These are phyloP conservation scores for Plasmodium falciparum DNA, from an alignment of 169 alveolate genomes.

Conservation along the genomic window DNA sequence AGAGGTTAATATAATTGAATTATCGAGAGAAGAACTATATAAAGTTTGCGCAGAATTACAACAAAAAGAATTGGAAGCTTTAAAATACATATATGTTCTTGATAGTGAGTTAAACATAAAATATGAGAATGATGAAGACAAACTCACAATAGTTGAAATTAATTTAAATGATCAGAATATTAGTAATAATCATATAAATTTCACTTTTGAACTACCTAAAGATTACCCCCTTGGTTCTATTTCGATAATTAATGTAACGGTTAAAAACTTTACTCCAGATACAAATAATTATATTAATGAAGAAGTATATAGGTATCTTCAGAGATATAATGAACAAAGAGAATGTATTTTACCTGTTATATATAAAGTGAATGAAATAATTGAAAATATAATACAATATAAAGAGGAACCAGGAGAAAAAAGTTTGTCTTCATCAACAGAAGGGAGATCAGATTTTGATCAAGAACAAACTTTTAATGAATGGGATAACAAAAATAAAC, in stretches of 20 bases:
- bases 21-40: slow-evolving; percentile 29
- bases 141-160: slow-evolving; percentile 53
- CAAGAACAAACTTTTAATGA: neutral
- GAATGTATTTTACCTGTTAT: slow-evolving; percentile 47
- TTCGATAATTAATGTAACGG: slow-evolving; percentile 61
- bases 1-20: neutral
- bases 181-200: slow-evolving; percentile 36
- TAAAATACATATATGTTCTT: slow-evolving; percentile 60
- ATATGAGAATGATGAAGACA: slow-evolving; percentile 65
- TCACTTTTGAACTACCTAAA: slow-evolving; percentile 69
- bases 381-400: slow-evolving; percentile 49
- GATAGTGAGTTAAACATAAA: slow-evolving; percentile 54
- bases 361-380: slow-evolving; percentile 67
- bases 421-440: slow-evolving; percentile 28
- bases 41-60: slow-evolving; percentile 62
- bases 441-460: slow-evolving; percentile 7
- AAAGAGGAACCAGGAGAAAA: slow-evolving; percentile 1
- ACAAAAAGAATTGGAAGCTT: slow-evolving; percentile 71
- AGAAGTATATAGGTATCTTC: slow-evolving; percentile 65
- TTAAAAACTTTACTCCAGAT: slow-evolving; percentile 67
- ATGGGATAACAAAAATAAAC: neutral
- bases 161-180: slow-evolving; percentile 72
- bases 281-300: slow-evolving; percentile 66
- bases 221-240: slow-evolving; percentile 75
- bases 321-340: slow-evolving; percentile 48